Percentiles rank a stretch among this genome's conserved stretches.
These are phyloP conservation scores for Apiospora koreana DNA, from an alignment of 2,329 filamentous ascomycete genomes.

Conservation along the genomic window DNA sequence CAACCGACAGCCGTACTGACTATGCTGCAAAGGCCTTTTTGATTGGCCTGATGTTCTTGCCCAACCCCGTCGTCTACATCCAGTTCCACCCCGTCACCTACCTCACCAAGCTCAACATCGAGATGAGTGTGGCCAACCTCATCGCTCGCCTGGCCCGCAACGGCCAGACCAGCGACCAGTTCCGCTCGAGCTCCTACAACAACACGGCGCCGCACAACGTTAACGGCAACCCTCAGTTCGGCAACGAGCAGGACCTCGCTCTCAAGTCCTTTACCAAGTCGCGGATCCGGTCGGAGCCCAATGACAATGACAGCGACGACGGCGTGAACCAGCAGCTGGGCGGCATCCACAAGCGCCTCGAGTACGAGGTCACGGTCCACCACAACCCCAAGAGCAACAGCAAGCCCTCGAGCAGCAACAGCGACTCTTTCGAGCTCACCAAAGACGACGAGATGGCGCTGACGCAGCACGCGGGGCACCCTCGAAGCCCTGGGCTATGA, in stretches of 20 bases:
- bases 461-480: slow-evolving; percentile 9
- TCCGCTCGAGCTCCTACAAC: slow-evolving; percentile 7
- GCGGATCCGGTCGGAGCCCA: slow-evolving; percentile 47
- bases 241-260: slow-evolving; percentile 9
- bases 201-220: neutral
- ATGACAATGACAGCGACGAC: slow-evolving; percentile 36
- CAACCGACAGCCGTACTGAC: slow-evolving; percentile 10
- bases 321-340: slow-evolving; percentile 16
- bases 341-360: slow-evolving; percentile 15
- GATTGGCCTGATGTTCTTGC: slow-evolving; percentile 21
- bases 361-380: slow-evolving; percentile 15
- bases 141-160: slow-evolving; percentile 10
- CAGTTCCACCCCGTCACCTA: slow-evolving; percentile 23
- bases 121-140: slow-evolving; percentile 20
- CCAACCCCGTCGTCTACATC: slow-evolving; percentile 17
- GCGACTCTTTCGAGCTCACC: slow-evolving; percentile 43
- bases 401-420: slow-evolving; percentile 6
- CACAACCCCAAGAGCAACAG: neutral
- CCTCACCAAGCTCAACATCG: slow-evolving; percentile 24
- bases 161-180: slow-evolving; percentile 6
- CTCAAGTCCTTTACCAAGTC: slow-evolving; percentile 38
- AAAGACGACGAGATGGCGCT: slow-evolving; percentile 39
- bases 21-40: slow-evolving; percentile 17
- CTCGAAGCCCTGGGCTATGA: neutral
- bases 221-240: neutral